phyloP scores from a whole-genome alignment of 2,329 filamentous ascomycete genomes.

The Fusarium cyanostomum region DNA sequence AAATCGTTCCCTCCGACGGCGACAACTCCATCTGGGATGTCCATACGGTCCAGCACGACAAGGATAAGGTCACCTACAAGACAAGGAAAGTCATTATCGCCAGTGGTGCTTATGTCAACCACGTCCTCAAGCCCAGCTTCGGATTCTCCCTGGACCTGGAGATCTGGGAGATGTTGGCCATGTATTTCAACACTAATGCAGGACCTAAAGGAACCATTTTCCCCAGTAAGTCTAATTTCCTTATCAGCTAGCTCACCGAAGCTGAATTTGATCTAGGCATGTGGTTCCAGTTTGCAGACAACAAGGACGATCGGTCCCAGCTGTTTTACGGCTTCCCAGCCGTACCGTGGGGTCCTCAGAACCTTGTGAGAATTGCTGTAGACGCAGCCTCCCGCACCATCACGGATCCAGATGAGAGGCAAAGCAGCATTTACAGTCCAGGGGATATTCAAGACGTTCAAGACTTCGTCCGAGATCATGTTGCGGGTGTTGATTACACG shows the following conservation, averaged over 20 bases:
- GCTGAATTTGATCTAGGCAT: neutral
- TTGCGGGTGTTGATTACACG: constrained; percentile 18
- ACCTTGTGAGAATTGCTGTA: constrained; percentile 24
- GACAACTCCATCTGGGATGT: constrained; percentile 17
- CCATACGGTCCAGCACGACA: neutral
- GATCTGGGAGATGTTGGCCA: constrained; percentile 34
- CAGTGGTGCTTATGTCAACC: constrained; percentile 19
- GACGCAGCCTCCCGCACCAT: constrained; percentile 23
- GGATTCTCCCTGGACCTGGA: constrained; percentile 17
- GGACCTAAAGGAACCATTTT: constrained; percentile 29
- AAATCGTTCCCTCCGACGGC: constrained; percentile 1
- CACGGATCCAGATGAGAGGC: constrained; percentile 10
- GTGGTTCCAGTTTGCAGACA: constrained; percentile 23
- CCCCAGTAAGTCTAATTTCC: neutral
- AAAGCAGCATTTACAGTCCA: constrained; percentile 2
- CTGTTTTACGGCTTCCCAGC: constrained; percentile 29
- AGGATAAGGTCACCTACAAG: neutral
- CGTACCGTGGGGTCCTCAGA: constrained; percentile 23
- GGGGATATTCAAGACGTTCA: constrained; percentile 5
- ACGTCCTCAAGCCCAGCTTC: constrained; percentile 22
- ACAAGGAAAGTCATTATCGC: constrained; percentile 24
- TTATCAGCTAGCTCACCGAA: fast-evolving
- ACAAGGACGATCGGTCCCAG: constrained; percentile 6
- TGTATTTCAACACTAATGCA: constrained; percentile 27
- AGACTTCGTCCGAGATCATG: constrained; percentile 20